A percentile compares a stretch with the other conserved stretches of the same genome.
Conservation (phyloP, 345 rosid species). For the Excoecaria agallocha region DNA sequence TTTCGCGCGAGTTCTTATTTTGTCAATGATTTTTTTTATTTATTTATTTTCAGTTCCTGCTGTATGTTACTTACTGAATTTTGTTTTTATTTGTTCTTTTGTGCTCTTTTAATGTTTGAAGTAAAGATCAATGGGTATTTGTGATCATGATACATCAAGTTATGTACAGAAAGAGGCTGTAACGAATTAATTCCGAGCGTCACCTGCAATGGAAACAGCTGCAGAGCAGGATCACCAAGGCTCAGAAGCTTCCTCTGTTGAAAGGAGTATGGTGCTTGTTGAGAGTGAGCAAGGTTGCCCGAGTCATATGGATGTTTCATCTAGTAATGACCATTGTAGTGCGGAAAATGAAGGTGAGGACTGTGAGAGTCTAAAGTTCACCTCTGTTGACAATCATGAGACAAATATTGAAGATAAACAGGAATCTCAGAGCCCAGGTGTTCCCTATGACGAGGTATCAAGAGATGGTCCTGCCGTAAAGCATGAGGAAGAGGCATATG, state of each 20-base stretch:
- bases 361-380: constrained; percentile 11
- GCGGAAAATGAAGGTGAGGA: constrained; percentile 11
- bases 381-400: constrained; percentile 21
- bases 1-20: not conserved
- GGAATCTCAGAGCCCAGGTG: constrained; percentile 15
- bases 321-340: constrained; percentile 7
- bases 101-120: not conserved
- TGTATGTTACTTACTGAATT: not conserved
- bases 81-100: not conserved
- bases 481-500: constrained; percentile 19
- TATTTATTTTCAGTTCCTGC: not conserved
- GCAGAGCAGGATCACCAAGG: constrained; percentile 17
- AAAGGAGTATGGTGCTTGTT: constrained; percentile 15
- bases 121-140: constrained; percentile 23
- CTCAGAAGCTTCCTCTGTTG: constrained; percentile 14
- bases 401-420: constrained; percentile 11
- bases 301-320: constrained; percentile 10
- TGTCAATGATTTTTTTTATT: not conserved
- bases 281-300: constrained; percentile 3
- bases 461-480: constrained; percentile 6
- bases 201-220: not conserved
- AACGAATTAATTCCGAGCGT: constrained; percentile 4
- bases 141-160: constrained; percentile 21
- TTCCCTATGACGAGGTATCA: constrained; percentile 4
- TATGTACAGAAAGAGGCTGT: not conserved